Evolutionary conservation across 1,284 basidiomycete species (phyloP).

Genomic region (Retiboletus flavoniger): DNA sequence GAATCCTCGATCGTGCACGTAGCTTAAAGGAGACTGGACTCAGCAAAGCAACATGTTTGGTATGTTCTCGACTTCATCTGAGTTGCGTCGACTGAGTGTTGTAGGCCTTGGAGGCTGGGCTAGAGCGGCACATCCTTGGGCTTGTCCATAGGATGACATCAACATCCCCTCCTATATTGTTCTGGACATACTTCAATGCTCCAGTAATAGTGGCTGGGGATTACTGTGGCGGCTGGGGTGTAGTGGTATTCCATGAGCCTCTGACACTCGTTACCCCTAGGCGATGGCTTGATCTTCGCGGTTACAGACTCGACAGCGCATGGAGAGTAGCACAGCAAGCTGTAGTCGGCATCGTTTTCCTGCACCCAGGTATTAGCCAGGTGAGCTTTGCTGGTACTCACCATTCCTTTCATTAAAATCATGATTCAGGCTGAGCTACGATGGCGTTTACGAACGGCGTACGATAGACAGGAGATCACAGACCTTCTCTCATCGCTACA

Average conservation of each 20-base stretch:
- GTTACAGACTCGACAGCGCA: conserved; percentile 54
- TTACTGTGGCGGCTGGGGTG: conserved; percentile 58
- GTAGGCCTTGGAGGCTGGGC: conserved; percentile 17
- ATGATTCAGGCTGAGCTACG: conserved; percentile 58
- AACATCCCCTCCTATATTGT: conserved; percentile 52
- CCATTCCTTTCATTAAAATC: conserved; percentile 5
- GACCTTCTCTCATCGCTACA: conserved; percentile 61
- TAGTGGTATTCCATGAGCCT: conserved; percentile 49
- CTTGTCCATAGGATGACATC: conserved; percentile 46
- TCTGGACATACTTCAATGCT: conserved; percentile 66
- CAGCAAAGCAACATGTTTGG: conserved; percentile 46
- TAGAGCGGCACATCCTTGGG: conserved; percentile 24
- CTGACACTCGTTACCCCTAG: conserved; percentile 56
- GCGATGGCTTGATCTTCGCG: conserved; percentile 75
- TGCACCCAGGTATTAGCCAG: conserved; percentile 72
- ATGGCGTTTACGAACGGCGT: conserved; percentile 62
- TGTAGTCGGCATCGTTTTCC: conserved; percentile 63
- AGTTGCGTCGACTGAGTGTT: conserved; percentile 9
- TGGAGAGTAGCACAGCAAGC: conserved; percentile 71
- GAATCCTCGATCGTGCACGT: conserved; percentile 44
- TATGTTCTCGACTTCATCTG: conserved; percentile 34
- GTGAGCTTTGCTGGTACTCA: conserved; percentile 40
- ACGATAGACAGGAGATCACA: conserved; percentile 73
- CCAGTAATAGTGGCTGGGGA: conserved; percentile 48
- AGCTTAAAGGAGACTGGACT: conserved; percentile 48